phyloP scores from a whole-genome alignment of 148 eudicot species.

The Silene conica region DNA sequence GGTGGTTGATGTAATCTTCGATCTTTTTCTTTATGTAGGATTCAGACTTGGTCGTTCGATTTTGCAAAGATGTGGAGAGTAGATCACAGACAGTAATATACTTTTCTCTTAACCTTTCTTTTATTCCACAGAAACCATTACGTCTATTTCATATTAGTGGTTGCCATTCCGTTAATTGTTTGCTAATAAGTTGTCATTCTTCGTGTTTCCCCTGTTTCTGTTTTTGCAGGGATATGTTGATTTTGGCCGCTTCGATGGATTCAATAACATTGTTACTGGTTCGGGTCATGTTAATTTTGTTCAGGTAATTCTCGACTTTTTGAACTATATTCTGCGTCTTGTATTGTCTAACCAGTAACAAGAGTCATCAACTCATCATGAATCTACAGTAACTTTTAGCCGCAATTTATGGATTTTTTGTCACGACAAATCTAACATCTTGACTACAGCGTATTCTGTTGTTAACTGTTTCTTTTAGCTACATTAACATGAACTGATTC shows the following conservation, averaged over 20 bases:
- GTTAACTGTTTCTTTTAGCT: no score
- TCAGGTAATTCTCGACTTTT: conserved; percentile 47
- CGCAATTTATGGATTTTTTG: neutral
- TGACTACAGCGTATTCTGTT: no score
- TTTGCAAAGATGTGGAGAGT: conserved; percentile 89
- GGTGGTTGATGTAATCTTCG: neutral
- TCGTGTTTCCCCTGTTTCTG: conserved; percentile 3
- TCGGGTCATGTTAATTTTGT: conserved; percentile 60
- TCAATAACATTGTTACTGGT: conserved; percentile 64
- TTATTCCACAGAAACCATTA: neutral
- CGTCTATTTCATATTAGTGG: neutral
- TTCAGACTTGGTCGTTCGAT: conserved; percentile 67
- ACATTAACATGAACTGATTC: no score
- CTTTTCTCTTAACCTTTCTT: neutral
- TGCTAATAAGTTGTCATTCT: neutral
- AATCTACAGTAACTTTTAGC: neutral
- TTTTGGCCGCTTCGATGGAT: conserved; percentile 78
- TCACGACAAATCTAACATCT: neutral
- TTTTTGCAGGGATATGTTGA: conserved; percentile 70
- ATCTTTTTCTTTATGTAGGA: conserved; percentile 46
- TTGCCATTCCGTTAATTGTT: neutral
- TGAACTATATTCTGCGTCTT: neutral
- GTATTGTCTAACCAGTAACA: neutral
- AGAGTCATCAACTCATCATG: neutral
- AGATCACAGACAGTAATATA: conserved; percentile 68